These are phyloP conservation scores for Hansenula sp. DNA, from an alignment of 1,139 yeast genomes.

Conservation along the genomic window DNA sequence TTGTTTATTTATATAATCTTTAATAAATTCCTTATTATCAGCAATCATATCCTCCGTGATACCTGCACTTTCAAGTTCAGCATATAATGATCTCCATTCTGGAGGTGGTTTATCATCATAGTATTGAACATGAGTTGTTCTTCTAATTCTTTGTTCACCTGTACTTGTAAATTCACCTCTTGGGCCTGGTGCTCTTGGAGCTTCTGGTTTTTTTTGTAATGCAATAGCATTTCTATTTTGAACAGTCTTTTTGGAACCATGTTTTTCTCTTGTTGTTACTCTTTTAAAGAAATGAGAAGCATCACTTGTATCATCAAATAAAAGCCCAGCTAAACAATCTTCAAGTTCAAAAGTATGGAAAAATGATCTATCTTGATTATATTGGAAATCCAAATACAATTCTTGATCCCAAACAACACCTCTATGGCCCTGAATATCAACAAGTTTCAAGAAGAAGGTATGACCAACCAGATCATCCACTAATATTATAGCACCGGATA, in stretches of 20 bases:
- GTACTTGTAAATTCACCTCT: slow-evolving; percentile 53
- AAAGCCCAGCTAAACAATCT: slow-evolving; percentile 81
- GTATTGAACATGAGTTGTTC: slow-evolving; percentile 57
- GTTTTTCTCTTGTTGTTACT: slow-evolving; percentile 70
- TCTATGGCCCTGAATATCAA: slow-evolving; percentile 73
- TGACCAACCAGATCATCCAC: slow-evolving; percentile 95
- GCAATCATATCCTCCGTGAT: slow-evolving; percentile 89
- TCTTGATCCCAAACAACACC: slow-evolving; percentile 99
- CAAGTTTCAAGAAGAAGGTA: slow-evolving; percentile 83
- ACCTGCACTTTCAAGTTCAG: slow-evolving; percentile 73
- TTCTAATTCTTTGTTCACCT: slow-evolving; percentile 50
- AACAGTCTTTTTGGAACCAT: slow-evolving; percentile 81
- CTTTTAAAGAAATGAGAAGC: slow-evolving; percentile 82
- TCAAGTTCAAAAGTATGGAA: slow-evolving; percentile 94
- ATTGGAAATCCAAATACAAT: slow-evolving; percentile 78
- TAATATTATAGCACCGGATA: slow-evolving; percentile 79
- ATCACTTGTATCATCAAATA: slow-evolving; percentile 86
- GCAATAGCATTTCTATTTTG: slow-evolving; percentile 87
- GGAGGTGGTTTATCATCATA: slow-evolving; percentile 82
- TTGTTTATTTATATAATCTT: slow-evolving; percentile 67
- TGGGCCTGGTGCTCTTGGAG: slow-evolving; percentile 53
- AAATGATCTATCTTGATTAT: slow-evolving; percentile 89
- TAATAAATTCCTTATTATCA: slow-evolving; percentile 76
- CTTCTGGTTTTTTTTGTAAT: slow-evolving; percentile 46
- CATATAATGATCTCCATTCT: slow-evolving; percentile 76